Base-by-base conservation (phyloP, 805 yeast species). In the Yarrowia hollandica region DNA sequence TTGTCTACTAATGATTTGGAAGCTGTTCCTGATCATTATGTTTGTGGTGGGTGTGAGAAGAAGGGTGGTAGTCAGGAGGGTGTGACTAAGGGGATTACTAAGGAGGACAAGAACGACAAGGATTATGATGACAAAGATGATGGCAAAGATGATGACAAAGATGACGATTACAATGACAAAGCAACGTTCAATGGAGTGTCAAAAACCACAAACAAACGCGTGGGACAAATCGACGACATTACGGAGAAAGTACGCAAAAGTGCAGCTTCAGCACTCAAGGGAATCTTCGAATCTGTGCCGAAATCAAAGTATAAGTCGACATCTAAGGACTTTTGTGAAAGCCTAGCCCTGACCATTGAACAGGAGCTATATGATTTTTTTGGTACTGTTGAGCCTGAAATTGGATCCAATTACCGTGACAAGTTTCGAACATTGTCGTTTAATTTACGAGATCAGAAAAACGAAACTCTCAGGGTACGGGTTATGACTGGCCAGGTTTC, bases 341-440 rank as follows among this genome's bases (percentile, higher is more conserved):
- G 68, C 16, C 77, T 82, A 75, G 78, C 85, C 0, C 52, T 72
- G 7, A 75, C 74, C 18, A 71, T 85, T 56, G 90, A 86, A 69
- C 64, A 68, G 14, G 82, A 80, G 3, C 71, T 85, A 16, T 79
- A 69, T 64, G 69, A 70, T 12, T 63, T 72, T 63, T 71, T 73
- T 48, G 77, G 78, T 34, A 38, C 54, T 8, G 64, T 61, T 2
- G 61, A 50, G 59, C 63, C 64, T 23, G 75, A 71, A 42, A 75
- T 71, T 9, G 76, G 76, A 8, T 65, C 69, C 38, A 72, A 77
- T 64, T 87, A 91, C 73, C 76, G 86, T 54, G 87, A 82, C 64
- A 82, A 84, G 72, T 81, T 86, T 66, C 74, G 96, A 70, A 78
- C 86, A 54, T 75, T 85, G 60, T 77, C 80, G 68, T 83, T 82